Conservation (phyloP, 768 basidiomycete genomes). For the Psilocybe cubensis region DNA sequence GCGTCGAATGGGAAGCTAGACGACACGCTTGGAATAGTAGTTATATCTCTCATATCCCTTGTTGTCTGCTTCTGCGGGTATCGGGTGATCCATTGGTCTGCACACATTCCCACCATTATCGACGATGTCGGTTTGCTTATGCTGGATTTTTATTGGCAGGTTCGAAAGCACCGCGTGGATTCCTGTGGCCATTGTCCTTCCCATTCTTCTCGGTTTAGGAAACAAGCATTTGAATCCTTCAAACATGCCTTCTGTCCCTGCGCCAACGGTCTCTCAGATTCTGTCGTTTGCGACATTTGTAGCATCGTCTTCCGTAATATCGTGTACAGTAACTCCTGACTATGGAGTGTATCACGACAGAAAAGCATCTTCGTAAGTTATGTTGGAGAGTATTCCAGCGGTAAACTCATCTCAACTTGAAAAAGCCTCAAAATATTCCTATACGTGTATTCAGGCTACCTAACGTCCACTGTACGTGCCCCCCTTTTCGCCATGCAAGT, state of each 20-base stretch:
- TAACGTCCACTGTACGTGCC: constrained; percentile 58
- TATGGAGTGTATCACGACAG: constrained; percentile 47
- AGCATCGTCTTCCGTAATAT: constrained; percentile 40
- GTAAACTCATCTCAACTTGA: background rate
- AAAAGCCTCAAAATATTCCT: constrained; percentile 61
- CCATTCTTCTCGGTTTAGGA: constrained; percentile 66
- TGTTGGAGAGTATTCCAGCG: background rate
- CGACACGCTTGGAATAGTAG: constrained; percentile 42
- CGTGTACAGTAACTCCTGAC: constrained; percentile 47
- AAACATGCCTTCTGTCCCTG: constrained; percentile 29
- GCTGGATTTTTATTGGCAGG: too few species aligned
- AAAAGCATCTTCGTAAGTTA: constrained; percentile 31
- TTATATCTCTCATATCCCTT: constrained; percentile 40
- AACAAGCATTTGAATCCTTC: constrained; percentile 56
- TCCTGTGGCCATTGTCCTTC: constrained; percentile 63
- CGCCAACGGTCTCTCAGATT: constrained; percentile 30
- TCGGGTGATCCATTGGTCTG: constrained; percentile 62
- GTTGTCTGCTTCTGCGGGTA: constrained; percentile 59
- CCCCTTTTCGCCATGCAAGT: background rate
- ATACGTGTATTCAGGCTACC: constrained; percentile 67
- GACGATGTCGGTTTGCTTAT: background rate
- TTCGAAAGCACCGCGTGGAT: constrained; percentile 70
- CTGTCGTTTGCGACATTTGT: constrained; percentile 42
- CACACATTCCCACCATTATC: background rate
- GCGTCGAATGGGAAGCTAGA: constrained; percentile 42